phyloP scores from a whole-genome alignment of 2,329 filamentous ascomycete genomes.

The Madurella mycetomatis region DNA sequence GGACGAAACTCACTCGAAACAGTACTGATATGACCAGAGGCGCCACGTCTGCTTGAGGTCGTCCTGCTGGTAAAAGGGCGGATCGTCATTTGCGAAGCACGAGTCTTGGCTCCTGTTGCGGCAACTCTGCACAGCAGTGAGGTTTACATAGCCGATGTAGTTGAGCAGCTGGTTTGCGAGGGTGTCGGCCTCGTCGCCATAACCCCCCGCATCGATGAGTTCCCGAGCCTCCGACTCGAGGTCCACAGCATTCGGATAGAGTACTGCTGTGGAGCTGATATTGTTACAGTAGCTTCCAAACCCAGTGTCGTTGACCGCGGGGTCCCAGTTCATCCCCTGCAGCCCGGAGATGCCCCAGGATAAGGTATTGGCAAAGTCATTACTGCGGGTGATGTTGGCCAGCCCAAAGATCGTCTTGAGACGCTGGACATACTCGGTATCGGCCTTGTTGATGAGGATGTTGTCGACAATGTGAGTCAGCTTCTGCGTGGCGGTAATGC shows the following conservation, averaged over 20 bases:
- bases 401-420: conserved; percentile 45
- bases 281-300: conserved; percentile 48
- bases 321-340: conserved; percentile 53
- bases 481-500: conserved; percentile 60
- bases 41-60: conserved; percentile 40
- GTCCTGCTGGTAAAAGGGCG: conserved; percentile 33
- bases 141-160: conserved; percentile 44
- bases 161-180: conserved; percentile 47
- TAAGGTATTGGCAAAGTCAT: conserved; percentile 47
- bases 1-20: conserved; percentile 43
- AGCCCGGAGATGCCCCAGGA: conserved; percentile 39
- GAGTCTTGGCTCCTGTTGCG: conserved; percentile 30
- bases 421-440: conserved; percentile 38
- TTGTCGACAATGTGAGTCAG: conserved; percentile 49
- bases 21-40: conserved; percentile 51
- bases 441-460: conserved; percentile 41
- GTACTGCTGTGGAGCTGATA: conserved; percentile 37
- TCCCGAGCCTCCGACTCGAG: conserved; percentile 34
- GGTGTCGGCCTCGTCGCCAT: conserved; percentile 33
- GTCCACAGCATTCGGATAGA: conserved; percentile 39
- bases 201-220: conserved; percentile 40
- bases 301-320: conserved; percentile 35
- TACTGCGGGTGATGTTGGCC: conserved; percentile 38
- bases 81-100: conserved; percentile 36
- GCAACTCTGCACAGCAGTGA: conserved; percentile 26